Percentiles rank a stretch among this genome's conserved stretches.
Conservation (phyloP, 352 stramenopile species). For the Albugo laibachii region DNA sequence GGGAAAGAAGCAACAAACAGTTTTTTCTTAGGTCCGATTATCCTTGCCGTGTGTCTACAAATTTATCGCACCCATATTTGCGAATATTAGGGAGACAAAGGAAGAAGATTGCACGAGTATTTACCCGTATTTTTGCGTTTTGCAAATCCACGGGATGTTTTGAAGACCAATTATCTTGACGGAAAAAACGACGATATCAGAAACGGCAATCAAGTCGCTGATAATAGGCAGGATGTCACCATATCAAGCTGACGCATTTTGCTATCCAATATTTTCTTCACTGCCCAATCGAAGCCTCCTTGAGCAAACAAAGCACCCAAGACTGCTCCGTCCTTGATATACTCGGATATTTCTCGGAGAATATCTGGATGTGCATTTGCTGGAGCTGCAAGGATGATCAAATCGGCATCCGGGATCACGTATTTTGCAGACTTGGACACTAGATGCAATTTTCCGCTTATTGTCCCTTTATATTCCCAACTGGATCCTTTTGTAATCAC, state of each 20-base stretch:
- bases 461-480: slow-evolving; percentile 61
- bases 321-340: slow-evolving; percentile 71
- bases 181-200: slow-evolving; percentile 1
- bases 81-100: not conserved
- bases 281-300: slow-evolving; percentile 85
- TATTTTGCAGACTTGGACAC: slow-evolving; percentile 69
- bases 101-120: slow-evolving; percentile 2
- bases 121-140: slow-evolving; percentile 71
- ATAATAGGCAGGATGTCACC: not conserved
- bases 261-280: slow-evolving; percentile 68
- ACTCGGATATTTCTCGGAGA: slow-evolving; percentile 46
- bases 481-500: slow-evolving; percentile 68
- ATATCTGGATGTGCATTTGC: slow-evolving; percentile 77
- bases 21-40: slow-evolving; percentile 81
- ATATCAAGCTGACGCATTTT: slow-evolving; percentile 11
- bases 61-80: not conserved
- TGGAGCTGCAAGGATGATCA: slow-evolving; percentile 79
- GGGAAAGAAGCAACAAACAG: slow-evolving; percentile 83
- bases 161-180: slow-evolving; percentile 78
- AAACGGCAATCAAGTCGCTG: not conserved
- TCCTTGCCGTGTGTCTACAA: slow-evolving; percentile 64
- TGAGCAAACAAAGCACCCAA: slow-evolving; percentile 81
- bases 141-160: slow-evolving; percentile 91
- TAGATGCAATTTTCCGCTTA: slow-evolving; percentile 43
- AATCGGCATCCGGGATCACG: slow-evolving; percentile 73